A percentile compares a stretch with the other conserved stretches of the same genome.
Evolutionary conservation across 2,329 filamentous ascomycete species (phyloP).

Genomic region (Alternaria metachromatica): DNA sequence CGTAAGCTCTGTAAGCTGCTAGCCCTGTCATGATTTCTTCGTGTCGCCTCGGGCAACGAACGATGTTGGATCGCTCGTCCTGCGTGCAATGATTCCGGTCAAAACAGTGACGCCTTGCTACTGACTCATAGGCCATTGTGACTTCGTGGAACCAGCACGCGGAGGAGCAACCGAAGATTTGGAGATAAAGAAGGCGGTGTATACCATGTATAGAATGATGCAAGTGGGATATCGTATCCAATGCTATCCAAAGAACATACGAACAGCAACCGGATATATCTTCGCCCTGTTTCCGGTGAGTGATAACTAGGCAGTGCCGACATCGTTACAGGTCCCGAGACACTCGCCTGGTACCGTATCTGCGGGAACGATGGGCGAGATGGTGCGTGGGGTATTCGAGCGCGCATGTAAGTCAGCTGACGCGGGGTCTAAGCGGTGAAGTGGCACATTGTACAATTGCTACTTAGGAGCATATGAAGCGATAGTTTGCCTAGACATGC

Average conservation of each 20-base stretch:
- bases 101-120: background rate
- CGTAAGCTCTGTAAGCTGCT: background rate
- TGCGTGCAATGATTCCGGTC: background rate
- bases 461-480: background rate
- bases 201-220: background rate
- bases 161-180: background rate
- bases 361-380: background rate
- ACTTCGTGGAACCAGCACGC: background rate
- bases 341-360: background rate
- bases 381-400: background rate
- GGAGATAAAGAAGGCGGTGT: background rate
- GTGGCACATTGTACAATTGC: background rate
- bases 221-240: background rate
- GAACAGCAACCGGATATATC: background rate
- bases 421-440: slow-evolving; percentile 3
- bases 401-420: slow-evolving; percentile 10
- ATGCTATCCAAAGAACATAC: background rate
- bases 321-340: background rate
- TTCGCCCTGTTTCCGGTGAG: slow-evolving; percentile 16
- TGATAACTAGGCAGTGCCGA: background rate
- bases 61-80: background rate
- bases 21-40: background rate
- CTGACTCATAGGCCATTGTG: background rate
- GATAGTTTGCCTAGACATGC: background rate
- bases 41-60: background rate